These are phyloP conservation scores for Trichoderma cornu-damae DNA, from an alignment of 2,329 filamentous ascomycete species.

Conservation along the genomic window DNA sequence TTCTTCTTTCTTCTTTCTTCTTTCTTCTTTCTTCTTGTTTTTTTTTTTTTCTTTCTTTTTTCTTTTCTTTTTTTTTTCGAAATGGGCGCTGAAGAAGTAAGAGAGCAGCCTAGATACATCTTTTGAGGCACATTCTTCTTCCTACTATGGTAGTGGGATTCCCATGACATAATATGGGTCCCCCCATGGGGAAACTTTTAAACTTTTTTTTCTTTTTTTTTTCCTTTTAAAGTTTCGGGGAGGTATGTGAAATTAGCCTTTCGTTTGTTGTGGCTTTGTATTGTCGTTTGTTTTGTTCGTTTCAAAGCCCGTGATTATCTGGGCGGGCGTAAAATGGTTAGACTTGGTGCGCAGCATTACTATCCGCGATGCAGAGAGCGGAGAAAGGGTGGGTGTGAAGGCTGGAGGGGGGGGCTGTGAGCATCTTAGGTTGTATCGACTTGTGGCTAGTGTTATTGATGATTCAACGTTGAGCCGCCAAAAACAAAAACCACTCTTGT, in stretches of 20 bases:
- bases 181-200: neutral
- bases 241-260: too few relatives aligned
- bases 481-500: neutral
- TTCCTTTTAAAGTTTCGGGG: too few relatives aligned
- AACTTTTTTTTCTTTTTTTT: neutral
- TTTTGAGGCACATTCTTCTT: neutral
- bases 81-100: neutral
- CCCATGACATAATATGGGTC: neutral
- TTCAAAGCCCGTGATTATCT: neutral
- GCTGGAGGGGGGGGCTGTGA: neutral
- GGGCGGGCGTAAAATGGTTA: constrained; percentile 12
- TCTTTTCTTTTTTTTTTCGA: too few relatives aligned
- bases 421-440: neutral
- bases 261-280: neutral
- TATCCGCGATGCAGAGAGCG: neutral
- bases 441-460: neutral
- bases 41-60: too few relatives aligned
- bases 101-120: neutral
- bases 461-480: neutral
- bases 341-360: constrained; percentile 1
- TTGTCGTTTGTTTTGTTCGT: neutral
- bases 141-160: neutral
- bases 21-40: neutral
- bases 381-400: neutral
- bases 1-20: neutral